Base-by-base conservation (phyloP, 2,329 filamentous ascomycete species). In the Exophiala mesophila region DNA sequence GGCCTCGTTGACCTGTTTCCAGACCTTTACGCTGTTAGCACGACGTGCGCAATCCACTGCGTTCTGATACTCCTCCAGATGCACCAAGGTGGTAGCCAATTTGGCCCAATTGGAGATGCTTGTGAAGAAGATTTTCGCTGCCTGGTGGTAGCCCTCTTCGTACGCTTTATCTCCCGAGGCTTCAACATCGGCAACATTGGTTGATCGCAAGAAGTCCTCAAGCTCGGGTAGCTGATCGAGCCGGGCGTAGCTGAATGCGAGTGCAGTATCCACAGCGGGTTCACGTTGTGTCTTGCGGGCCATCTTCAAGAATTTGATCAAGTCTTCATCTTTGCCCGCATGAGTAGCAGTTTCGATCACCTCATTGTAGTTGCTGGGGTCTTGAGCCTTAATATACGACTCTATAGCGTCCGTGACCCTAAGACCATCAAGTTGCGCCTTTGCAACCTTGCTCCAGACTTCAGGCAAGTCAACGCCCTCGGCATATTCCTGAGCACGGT, bases 61-160 rank as follows among this genome's bases (percentile, higher is more conserved):
- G 56, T 88, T 88, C 68, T 98, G 94, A 72, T 98, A 97, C 57
- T 98, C 92, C 53, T 83, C 85, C 5, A 98, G 80, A 65, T 97
- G 88, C n/a, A 98, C 92, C 47, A 97, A 78, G 8, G 92, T 98
- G 8, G 92, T 97, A 10, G 92, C 89, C 58, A 98, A 82, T 74
- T 98, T 98, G 42, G 90, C 90, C 92, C 92, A 98, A 77, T 98
- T 98, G 41, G 92, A 98, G 63, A 98, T 94, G 71, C 87, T 97
- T 42, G 81, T 88, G 72, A 82, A 98, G 77, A 97, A 98, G 61
- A 98, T 97, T 79, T 98, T 98, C 53, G 92, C 88, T 31, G 92
- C 92, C 73, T 97, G 85, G 60, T 92, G 90, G 60, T 87, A 82
- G 47, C 90, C 90, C 69, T 98, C 92, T 51, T 82, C 85, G 56